Evolutionary conservation across 768 basidiomycete genomes (phyloP), one percentile per base, ranked within the genome.

Genomic region (Lactarius trivialis): DNA sequence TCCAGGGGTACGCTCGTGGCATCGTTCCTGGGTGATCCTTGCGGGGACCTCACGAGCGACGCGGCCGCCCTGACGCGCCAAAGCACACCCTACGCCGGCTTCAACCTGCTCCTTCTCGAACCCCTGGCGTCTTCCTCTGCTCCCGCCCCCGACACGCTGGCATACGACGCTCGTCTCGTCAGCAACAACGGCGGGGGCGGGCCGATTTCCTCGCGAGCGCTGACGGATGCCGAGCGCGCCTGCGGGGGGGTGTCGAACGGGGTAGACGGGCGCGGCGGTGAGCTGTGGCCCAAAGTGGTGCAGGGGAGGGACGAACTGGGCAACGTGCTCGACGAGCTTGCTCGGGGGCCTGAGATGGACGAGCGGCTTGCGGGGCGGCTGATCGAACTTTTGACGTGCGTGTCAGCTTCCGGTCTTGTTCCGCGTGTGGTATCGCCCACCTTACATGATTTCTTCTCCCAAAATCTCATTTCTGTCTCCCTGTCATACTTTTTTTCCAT

Each of bases 141-240:
- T 4, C 11, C 66, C 15, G 37, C 56, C 39, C 53, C 55, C 51
- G 19, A 56, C 49, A 52, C 68, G 36, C 68, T 85, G 50, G 68
- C 72, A 30, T 85, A 84, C 70, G 81, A 84, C 67, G 78, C 81
- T 19, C 72, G 76, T 32, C 76, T 83, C 65, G 79, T 86, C 58
- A 88, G 89, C 34, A 93, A 93, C 72, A 78, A 75, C 61, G 91
- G 91, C 34, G 86, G 81, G 26, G 86, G 88, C 37, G 84, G 87
- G 24, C 68, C 67, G 26, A 76, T 92, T 67, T 74, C 75, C 33
- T 72, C 78, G 49, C 84, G 86, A 4, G 66, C 79, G 21, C 79
- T 90, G n/a, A 73, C 77, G 3, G 67, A 72, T 21, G 71, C 73
- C 15, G 84, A 90, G 67, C 71, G 78, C 56, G 69, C 68, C 45